Evolutionary conservation across 2,329 filamentous ascomycete genomes (phyloP).

Genomic region (Penicillium sp.): DNA sequence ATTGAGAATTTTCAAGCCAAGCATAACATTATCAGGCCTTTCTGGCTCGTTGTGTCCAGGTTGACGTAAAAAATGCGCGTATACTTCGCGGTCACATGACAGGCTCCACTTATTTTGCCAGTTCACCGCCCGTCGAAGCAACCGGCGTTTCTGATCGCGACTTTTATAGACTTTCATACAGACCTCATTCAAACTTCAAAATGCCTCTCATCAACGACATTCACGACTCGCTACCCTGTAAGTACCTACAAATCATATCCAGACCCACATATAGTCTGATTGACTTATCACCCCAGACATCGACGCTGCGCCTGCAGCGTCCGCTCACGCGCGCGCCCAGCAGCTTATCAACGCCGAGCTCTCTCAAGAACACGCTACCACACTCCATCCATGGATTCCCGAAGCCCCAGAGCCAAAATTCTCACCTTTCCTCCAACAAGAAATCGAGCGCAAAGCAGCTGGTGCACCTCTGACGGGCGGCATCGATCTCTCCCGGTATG

Average conservation of each 20-base stretch:
- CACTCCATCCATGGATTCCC: slow-evolving; percentile 63
- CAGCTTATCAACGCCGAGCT: slow-evolving; percentile 71
- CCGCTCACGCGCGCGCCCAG: slow-evolving; percentile 66
- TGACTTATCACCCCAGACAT: slow-evolving; percentile 63
- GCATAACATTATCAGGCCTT: too few species aligned
- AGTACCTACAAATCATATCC: slow-evolving; percentile 27
- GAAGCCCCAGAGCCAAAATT: slow-evolving; percentile 57
- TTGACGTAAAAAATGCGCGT: not conserved
- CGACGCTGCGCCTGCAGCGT: slow-evolving; percentile 67
- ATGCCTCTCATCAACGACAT: slow-evolving; percentile 71
- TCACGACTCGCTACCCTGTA: slow-evolving; percentile 82
- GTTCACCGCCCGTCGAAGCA: slow-evolving; percentile 4
- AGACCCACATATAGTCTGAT: slow-evolving; percentile 5
- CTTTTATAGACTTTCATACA: not conserved
- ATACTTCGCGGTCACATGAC: slow-evolving; percentile 6
- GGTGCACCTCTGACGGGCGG: slow-evolving; percentile 58
- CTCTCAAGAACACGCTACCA: slow-evolving; percentile 48
- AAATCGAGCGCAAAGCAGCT: slow-evolving; percentile 68
- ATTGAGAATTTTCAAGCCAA: too few species aligned
- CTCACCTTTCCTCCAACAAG: slow-evolving; percentile 66
- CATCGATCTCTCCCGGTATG: slow-evolving; percentile 81
- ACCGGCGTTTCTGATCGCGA: not conserved
- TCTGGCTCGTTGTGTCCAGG: too few species aligned
- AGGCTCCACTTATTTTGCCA: not conserved
- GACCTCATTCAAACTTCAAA: slow-evolving; percentile 19